Evolutionary conservation across 805 yeast species (phyloP), one percentile per base, ranked within the genome.

Genomic region (Candida pseudofarinosa): DNA sequence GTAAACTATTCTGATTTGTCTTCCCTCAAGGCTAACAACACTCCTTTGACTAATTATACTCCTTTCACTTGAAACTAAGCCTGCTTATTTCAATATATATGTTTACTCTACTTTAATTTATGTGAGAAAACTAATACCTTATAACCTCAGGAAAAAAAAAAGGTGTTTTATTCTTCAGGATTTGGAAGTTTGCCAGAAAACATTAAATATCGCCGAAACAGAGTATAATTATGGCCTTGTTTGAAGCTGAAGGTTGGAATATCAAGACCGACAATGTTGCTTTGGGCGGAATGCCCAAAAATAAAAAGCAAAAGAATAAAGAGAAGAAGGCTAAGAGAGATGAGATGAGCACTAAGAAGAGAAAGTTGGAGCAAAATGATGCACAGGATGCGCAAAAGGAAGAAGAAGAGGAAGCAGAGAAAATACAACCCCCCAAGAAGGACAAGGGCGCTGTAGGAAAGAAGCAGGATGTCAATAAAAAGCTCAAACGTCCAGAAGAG

Each of bases 171-270:
- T 13, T 18, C 13, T 19, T 15, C 4, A 14, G 18, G 7, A 14
- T 19, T 4, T 34, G 12, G 18, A 38, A 38, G 12, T 38, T 37
- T 28, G 28, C 28, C 2, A 38, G 20, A 6, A 38, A 13, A 26
- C 17, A 13, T 3, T n/a, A n/a, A 17, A 3, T 23, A 23, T 34
- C 23, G 7, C 20, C 13, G 20, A 4, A 7, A 33, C 8, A 16
- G 12, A 15, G 15, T 18, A 33, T 36, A 56, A 42, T 23, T 19
- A 83, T 83, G 90, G 76, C 86, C 26, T 70, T 88, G 48, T 88
- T 88, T 57, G 76, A 83, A 58, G 89, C 85, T 16, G 87, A 81
- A 40, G 96, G 95, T 14, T 88, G 96, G 96, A 74, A 82, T 49
- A 58, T 88, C 41, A 77, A 80, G 49, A 65, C 69, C 44, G 70